Conservation (phyloP, 2,329 filamentous ascomycete species). For the Lachnum nothofagi region DNA sequence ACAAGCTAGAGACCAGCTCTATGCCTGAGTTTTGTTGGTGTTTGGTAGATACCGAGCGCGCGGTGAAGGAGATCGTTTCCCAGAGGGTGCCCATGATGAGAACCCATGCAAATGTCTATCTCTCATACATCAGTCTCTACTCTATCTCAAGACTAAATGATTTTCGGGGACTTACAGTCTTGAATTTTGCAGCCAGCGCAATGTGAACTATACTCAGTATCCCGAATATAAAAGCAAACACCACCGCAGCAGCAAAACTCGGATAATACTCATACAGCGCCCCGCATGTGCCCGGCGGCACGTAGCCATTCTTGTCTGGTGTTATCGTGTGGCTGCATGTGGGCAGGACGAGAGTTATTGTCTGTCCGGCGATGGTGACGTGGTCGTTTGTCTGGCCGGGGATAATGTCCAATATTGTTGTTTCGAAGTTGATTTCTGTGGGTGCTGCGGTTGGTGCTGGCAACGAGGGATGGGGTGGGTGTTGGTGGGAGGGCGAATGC, state of each 20-base stretch:
- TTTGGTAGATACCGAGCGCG: conserved; percentile 38
- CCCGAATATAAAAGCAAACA: conserved; percentile 34
- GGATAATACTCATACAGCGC: conserved; percentile 35
- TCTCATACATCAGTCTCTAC: background rate
- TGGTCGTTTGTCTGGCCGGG: conserved; percentile 28
- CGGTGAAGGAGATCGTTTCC: conserved; percentile 37
- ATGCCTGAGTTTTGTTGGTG: conserved; percentile 34
- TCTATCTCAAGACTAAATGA: background rate
- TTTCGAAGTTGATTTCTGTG: conserved; percentile 23
- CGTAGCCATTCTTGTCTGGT: conserved; percentile 35
- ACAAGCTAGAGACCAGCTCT: conserved; percentile 34
- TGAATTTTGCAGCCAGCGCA: conserved; percentile 32
- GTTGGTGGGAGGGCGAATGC: background rate
- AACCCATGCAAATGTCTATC: conserved; percentile 37
- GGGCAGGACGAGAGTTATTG: conserved; percentile 22
- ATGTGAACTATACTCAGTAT: conserved; percentile 29
- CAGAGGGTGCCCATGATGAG: conserved; percentile 40
- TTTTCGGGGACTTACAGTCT: conserved; percentile 22
- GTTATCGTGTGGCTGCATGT: conserved; percentile 36
- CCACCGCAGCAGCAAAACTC: conserved; percentile 33
- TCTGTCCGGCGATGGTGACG: conserved; percentile 31
- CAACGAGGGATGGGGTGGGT: background rate
- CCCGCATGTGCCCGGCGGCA: conserved; percentile 35
- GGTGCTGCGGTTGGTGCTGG: background rate
- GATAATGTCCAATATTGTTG: conserved; percentile 30